Conservation (phyloP, 1,139 yeast species). For the Yamadazyma pseudoaaseri region DNA sequence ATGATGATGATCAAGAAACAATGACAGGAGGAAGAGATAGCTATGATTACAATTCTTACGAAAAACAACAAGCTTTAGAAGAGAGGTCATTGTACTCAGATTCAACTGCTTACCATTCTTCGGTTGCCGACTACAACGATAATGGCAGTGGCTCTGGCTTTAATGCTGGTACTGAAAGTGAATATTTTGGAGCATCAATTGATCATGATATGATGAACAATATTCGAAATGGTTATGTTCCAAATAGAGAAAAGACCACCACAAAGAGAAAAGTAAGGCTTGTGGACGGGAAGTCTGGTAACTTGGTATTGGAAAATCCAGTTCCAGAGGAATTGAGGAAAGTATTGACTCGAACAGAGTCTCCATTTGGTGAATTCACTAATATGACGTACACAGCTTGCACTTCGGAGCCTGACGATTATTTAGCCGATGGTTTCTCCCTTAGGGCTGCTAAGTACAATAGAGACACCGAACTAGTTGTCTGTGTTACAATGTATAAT, state of each 20-base stretch:
- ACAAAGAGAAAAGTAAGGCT: conserved; percentile 58
- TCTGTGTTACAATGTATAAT: conserved; percentile 94
- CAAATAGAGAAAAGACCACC: conserved; percentile 31
- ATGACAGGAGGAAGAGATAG: conserved; percentile 19
- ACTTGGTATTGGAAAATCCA: conserved; percentile 87
- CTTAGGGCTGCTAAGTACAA: conserved; percentile 80
- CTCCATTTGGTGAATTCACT: conserved; percentile 78
- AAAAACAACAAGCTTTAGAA: conserved; percentile 36
- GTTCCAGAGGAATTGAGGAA: conserved; percentile 83
- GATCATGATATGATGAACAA: conserved; percentile 49
- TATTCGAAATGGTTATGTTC: conserved; percentile 38
- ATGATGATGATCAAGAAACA: conserved; percentile 32
- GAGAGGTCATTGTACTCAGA: conserved; percentile 38
- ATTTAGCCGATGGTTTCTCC: conserved; percentile 76
- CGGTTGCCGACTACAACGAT: conserved; percentile 22
- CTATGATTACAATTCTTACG: conserved; percentile 38
- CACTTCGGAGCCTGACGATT: conserved; percentile 85
- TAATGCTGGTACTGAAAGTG: conserved; percentile 22
- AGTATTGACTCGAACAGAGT: conserved; percentile 76
- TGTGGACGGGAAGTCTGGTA: conserved; percentile 61
- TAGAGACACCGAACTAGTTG: conserved; percentile 84
- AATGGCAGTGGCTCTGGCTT: conserved; percentile 14
- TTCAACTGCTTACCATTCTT: conserved; percentile 38
- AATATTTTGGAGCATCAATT: conserved; percentile 44
- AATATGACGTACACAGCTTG: conserved; percentile 96